phyloP scores from a whole-genome alignment of 2,329 filamentous ascomycete genomes.

The Cryphonectria nitschkei region DNA sequence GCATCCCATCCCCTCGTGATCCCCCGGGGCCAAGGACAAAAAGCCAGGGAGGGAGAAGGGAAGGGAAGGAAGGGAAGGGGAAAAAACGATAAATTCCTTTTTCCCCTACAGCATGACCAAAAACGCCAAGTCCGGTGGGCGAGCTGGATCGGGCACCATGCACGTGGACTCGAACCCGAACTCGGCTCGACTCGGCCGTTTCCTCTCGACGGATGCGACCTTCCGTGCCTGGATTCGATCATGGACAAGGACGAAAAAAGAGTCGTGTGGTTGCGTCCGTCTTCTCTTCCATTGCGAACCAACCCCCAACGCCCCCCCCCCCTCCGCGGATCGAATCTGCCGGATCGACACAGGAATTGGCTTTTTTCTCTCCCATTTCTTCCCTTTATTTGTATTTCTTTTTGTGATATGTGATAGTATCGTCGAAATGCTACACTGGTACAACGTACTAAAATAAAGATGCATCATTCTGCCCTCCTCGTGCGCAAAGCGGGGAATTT shows the following conservation, averaged over 20 bases:
- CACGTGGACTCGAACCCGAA: background rate
- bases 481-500: background rate
- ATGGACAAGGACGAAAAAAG: background rate
- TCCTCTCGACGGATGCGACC: constrained; percentile 2
- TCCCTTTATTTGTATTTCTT: too few species aligned
- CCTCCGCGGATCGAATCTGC: background rate
- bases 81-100: background rate
- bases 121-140: background rate
- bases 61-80: background rate
- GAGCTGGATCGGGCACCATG: background rate
- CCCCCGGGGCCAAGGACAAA: too few species aligned
- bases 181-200: background rate
- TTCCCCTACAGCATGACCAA: background rate
- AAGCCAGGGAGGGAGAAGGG: background rate
- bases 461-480: background rate
- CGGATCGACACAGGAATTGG: constrained; percentile 3
- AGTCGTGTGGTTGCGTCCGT: background rate
- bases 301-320: too few species aligned
- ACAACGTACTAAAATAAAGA: background rate
- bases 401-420: too few species aligned
- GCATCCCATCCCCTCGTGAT: background rate
- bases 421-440: too few species aligned
- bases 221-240: constrained; percentile 2
- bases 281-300: background rate
- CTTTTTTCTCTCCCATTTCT: too few species aligned